phyloP scores from a whole-genome alignment of 2,329 filamentous ascomycete species.

The Ophiobolus disseminans region DNA sequence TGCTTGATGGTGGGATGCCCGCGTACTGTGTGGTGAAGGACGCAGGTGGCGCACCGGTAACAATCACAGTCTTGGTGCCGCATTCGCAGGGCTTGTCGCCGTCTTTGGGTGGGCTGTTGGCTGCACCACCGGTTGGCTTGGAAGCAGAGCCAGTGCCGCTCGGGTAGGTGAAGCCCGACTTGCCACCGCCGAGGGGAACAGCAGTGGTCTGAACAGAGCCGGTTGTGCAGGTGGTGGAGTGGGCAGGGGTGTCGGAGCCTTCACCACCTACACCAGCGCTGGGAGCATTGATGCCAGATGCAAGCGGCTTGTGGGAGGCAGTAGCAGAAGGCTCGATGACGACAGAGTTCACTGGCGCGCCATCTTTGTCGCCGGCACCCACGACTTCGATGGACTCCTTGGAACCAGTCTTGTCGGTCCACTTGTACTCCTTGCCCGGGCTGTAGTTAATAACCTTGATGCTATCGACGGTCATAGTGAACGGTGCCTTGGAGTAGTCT shows the following conservation, averaged over 20 bases:
- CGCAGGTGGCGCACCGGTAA: constrained; percentile 37
- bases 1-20: constrained; percentile 18
- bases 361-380: constrained; percentile 41
- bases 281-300: constrained; percentile 33
- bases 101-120: constrained; percentile 8
- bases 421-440: constrained; percentile 59
- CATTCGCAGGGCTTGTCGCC: constrained; percentile 29
- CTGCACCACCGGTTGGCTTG: constrained; percentile 14
- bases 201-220: neutral
- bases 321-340: constrained; percentile 35
- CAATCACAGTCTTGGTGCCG: constrained; percentile 36
- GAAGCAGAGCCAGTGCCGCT: constrained; percentile 6
- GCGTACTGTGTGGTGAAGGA: constrained; percentile 20
- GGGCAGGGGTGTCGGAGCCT: neutral
- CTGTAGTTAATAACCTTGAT: constrained; percentile 62
- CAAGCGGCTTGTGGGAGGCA: constrained; percentile 34
- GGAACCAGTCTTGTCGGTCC: constrained; percentile 56
- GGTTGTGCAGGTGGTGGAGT: constrained; percentile 19
- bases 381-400: constrained; percentile 58
- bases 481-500: constrained; percentile 57
- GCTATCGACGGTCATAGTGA: constrained; percentile 60
- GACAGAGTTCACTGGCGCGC: constrained; percentile 37
- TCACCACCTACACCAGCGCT: constrained; percentile 14
- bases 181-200: neutral
- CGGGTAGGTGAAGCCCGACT: constrained; percentile 22